These are phyloP conservation scores for Cordyceps cicadae DNA, from an alignment of 2,329 filamentous ascomycete genomes.

Conservation along the genomic window DNA sequence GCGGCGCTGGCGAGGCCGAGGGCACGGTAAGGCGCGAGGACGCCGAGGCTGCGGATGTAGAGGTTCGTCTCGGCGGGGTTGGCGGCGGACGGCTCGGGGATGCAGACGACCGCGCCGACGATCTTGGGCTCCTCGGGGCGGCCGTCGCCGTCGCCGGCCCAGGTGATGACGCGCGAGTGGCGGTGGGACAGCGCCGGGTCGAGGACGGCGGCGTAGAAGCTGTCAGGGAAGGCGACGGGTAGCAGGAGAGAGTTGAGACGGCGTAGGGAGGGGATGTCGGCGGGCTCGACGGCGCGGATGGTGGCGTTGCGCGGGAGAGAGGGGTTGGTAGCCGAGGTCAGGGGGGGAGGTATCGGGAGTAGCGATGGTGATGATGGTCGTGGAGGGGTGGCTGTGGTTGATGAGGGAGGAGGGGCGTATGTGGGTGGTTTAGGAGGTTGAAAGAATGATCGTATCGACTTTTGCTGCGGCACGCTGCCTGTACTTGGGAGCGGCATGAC, in stretches of 20 bases:
- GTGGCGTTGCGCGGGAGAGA: slow-evolving; percentile 38
- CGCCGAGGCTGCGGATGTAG: slow-evolving; percentile 57
- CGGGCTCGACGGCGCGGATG: slow-evolving; percentile 41
- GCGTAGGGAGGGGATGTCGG: slow-evolving; percentile 50
- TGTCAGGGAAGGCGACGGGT: slow-evolving; percentile 54
- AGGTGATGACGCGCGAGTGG: slow-evolving; percentile 54
- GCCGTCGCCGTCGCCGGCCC: slow-evolving; percentile 34
- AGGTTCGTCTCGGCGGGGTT: slow-evolving; percentile 33
- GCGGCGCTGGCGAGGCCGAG: slow-evolving; percentile 52
- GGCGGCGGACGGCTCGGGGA: slow-evolving; percentile 38
- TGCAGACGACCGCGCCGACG: slow-evolving; percentile 54
- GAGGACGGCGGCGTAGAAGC: slow-evolving; percentile 51
- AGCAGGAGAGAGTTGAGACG: slow-evolving; percentile 59
- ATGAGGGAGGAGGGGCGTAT: slow-evolving; percentile 27
- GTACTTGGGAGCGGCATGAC: slow-evolving; percentile 31
- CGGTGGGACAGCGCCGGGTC: slow-evolving; percentile 40
- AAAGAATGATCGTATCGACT: slow-evolving; percentile 58
- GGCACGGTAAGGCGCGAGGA: slow-evolving; percentile 54
- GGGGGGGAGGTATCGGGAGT: slow-evolving; percentile 12
- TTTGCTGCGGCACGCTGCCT: slow-evolving; percentile 29
- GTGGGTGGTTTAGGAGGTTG: slow-evolving; percentile 36
- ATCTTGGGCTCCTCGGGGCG: slow-evolving; percentile 35
- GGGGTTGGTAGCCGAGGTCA: slow-evolving; percentile 20
- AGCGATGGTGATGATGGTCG: slow-evolving; percentile 11
- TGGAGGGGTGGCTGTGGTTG: slow-evolving; percentile 17